A percentile compares a stretch with the other conserved stretches of the same genome.
These are phyloP conservation scores for Lactifluus pinguis DNA, from an alignment of 768 basidiomycete genomes.

Conservation along the genomic window DNA sequence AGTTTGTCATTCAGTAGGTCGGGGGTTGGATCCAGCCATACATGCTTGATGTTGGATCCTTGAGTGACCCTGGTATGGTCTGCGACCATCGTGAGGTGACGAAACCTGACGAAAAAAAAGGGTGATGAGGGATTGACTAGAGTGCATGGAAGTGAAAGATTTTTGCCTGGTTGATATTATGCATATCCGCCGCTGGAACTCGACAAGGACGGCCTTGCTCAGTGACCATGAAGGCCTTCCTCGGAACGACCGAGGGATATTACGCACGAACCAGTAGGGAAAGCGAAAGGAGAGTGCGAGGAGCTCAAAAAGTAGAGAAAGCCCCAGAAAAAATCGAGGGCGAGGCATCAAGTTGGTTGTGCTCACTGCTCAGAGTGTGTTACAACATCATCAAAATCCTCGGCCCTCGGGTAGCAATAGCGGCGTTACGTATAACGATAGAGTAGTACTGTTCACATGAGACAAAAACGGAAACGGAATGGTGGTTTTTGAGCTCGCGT, in stretches of 20 bases:
- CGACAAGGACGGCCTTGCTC: neutral
- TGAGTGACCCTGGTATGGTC: neutral
- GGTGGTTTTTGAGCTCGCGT: too few species aligned
- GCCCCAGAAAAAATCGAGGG: neutral
- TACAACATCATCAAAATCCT: too few species aligned
- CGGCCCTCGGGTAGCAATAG: too few species aligned
- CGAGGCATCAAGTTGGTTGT: neutral
- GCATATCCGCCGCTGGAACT: neutral
- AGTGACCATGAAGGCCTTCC: neutral
- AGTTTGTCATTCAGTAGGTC: conserved; percentile 7
- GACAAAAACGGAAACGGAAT: too few species aligned
- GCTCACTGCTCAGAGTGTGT: neutral
- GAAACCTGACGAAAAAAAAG: neutral
- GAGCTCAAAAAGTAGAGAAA: neutral
- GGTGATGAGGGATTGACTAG: neutral
- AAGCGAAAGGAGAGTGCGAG: neutral
- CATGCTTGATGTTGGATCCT: conserved; percentile 1
- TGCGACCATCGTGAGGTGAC: neutral
- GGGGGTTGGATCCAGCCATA: conserved; percentile 12
- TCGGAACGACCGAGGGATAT: neutral
- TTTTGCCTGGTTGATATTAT: neutral
- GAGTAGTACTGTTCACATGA: too few species aligned
- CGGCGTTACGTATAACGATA: too few species aligned
- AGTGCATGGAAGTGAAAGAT: neutral
- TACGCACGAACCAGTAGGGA: neutral